Evolutionary conservation across 2,329 filamentous ascomycete species (phyloP).

Genomic region (Talaromyces sp.): DNA sequence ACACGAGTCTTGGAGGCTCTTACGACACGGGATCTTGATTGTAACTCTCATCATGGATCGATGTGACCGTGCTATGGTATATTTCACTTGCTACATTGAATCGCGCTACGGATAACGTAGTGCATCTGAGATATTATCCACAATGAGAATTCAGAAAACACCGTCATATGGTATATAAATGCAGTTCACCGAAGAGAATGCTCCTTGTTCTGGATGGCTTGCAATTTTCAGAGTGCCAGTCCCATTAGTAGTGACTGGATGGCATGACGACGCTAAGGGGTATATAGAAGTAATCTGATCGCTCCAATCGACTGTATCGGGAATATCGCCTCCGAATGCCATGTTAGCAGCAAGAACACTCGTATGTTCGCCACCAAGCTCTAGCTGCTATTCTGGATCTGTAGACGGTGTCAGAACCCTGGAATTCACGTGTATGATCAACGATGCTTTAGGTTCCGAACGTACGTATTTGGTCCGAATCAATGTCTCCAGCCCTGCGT

Average conservation of each 20-base stretch:
- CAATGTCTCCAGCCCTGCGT: neutral
- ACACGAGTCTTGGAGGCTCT: neutral
- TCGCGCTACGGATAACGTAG: neutral
- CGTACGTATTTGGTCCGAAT: neutral
- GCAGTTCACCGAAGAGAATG: slow-evolving; percentile 7
- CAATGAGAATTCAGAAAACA: neutral
- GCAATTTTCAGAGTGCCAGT: too few species aligned
- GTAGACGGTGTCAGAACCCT: neutral
- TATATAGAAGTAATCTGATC: neutral
- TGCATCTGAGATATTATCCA: neutral
- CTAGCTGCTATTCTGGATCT: slow-evolving; percentile 12
- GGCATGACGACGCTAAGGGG: neutral
- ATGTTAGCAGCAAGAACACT: neutral
- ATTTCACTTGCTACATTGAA: neutral
- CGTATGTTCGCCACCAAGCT: neutral
- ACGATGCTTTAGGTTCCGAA: neutral
- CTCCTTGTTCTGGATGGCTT: neutral
- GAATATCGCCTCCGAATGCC: neutral
- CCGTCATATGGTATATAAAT: slow-evolving; percentile 4
- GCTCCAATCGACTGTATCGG: neutral
- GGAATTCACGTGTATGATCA: neutral
- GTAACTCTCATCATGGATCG: neutral
- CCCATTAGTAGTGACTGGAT: neutral
- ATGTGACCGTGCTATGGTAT: neutral
- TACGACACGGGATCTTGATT: neutral